Evolutionary conservation across 306 rosid species (phyloP).

Genomic region (Medicago lupulina): DNA sequence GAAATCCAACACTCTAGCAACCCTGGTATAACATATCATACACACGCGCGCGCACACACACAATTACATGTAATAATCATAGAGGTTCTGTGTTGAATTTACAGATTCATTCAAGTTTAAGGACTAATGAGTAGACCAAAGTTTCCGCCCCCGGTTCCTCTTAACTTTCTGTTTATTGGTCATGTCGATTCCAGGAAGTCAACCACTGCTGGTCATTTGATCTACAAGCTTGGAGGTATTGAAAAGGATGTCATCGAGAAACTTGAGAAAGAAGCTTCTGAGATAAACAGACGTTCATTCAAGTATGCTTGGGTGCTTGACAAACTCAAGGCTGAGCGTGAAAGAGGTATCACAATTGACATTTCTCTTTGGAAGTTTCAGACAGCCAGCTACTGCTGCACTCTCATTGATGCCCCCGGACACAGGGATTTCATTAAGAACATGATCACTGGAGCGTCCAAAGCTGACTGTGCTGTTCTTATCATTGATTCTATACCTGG

Average conservation of each 20-base stretch:
- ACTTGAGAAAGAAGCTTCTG: background rate
- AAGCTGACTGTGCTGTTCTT: constrained; percentile 89
- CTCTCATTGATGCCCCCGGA: constrained; percentile 89
- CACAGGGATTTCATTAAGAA: constrained; percentile 92
- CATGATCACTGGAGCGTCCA: constrained; percentile 90
- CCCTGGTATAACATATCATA: no score
- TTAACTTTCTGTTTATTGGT: constrained; percentile 91
- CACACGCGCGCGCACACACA: no score
- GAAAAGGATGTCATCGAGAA: no score
- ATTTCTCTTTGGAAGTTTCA: constrained; percentile 93
- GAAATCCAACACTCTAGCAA: no score
- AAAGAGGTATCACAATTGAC: constrained; percentile 89
- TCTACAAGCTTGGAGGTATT: constrained; percentile 53
- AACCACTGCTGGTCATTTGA: constrained; percentile 86
- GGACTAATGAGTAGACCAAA: constrained; percentile 75
- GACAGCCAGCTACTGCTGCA: constrained; percentile 86
- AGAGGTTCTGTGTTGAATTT: no score
- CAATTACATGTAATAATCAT: no score
- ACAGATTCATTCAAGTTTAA: no score
- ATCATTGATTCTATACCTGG: constrained; percentile 88
- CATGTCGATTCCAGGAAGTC: constrained; percentile 93
- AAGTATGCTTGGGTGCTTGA: no score
- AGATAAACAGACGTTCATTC: constrained; percentile 21
- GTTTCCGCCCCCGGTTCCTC: constrained; percentile 47
- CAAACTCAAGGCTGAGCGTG: constrained; percentile 66